Conservation (phyloP, 495 filamentous ascomycete species). For the Penicillium flavigenum region DNA sequence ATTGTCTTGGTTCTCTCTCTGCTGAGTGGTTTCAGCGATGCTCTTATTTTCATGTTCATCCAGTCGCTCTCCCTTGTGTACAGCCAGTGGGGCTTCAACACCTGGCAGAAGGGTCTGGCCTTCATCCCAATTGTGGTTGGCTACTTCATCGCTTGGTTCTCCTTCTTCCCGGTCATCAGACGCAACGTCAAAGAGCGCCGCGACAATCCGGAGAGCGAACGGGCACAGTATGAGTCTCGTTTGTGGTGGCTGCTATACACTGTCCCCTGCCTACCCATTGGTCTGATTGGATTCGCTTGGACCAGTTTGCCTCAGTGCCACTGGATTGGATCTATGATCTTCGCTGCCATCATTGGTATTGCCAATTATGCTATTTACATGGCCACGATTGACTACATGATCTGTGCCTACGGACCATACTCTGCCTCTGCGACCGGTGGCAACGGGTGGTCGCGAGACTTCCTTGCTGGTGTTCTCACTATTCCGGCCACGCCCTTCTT, state of each 20-base stretch:
- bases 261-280: constrained; percentile 57
- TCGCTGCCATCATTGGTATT: constrained; percentile 62
- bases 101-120: constrained; percentile 49
- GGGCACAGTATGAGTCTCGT: constrained; percentile 59
- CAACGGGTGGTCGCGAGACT: constrained; percentile 74
- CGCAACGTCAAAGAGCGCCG: constrained; percentile 50
- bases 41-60: constrained; percentile 67
- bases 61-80: constrained; percentile 61
- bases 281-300: constrained; percentile 65
- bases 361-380: constrained; percentile 72
- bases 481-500: constrained; percentile 73
- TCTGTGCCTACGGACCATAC: constrained; percentile 69
- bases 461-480: constrained; percentile 77
- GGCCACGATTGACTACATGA: constrained; percentile 76
- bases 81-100: constrained; percentile 56
- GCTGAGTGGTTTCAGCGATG: constrained; percentile 61
- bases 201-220: constrained; percentile 52
- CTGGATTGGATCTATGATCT: constrained; percentile 67
- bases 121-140: constrained; percentile 61
- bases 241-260: constrained; percentile 59
- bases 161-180: constrained; percentile 54
- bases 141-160: constrained; percentile 57
- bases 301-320: constrained; percentile 56
- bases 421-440: constrained; percentile 71
- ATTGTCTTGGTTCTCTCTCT: constrained; percentile 60